Evolutionary conservation across 257 asterid species (phyloP), one percentile per base, ranked within the genome.

Genomic region (Echium plantagineum): DNA sequence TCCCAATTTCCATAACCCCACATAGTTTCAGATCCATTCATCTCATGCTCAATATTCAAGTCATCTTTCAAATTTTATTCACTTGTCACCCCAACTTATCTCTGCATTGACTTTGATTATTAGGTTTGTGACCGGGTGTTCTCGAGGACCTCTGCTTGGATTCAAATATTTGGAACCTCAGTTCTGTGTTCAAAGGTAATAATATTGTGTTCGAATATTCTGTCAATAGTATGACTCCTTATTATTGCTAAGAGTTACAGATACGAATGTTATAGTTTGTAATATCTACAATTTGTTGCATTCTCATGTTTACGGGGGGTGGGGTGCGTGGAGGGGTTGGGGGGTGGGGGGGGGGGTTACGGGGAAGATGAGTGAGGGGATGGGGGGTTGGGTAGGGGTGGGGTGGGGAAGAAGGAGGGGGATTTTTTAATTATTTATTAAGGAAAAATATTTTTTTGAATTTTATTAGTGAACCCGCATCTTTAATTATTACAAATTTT

Each of bases 131-230:
- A 93, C 98, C 52, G 98, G 97, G 30, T 93, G 98, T 70, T 93
- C 98, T 69, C 94, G 98, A 57, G 98, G 98, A 71, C 98, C 98
- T 59, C 71, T 93, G 73, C 96, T 93, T 61, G 98, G 98, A 59
- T 93, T 93, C 66, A 86, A 84, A 69, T 78, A 83, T 64, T 77
- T 89, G 85, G 98, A 93, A 80, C 98, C 97, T 30, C 60, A 78
- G 52, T 93, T 93, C 81, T 86, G 98, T 76, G 73, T 93, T 78
- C 98, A 93, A 67, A 89, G 97, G 97, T 84, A 72, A 52, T 9
- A 8, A 21, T 55, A 55, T 9, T 5, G 15, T 17, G 22, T 59
- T 53, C 2, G 26, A 10, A 53, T 53, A 28, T 22, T 53, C 24
- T 53, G 24, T 38, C 26, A 21, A 28, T 19, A 13, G 61, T 9